These are phyloP conservation scores for Barbatosphaeria neglecta DNA, from an alignment of 495 filamentous ascomycete species.

Conservation along the genomic window DNA sequence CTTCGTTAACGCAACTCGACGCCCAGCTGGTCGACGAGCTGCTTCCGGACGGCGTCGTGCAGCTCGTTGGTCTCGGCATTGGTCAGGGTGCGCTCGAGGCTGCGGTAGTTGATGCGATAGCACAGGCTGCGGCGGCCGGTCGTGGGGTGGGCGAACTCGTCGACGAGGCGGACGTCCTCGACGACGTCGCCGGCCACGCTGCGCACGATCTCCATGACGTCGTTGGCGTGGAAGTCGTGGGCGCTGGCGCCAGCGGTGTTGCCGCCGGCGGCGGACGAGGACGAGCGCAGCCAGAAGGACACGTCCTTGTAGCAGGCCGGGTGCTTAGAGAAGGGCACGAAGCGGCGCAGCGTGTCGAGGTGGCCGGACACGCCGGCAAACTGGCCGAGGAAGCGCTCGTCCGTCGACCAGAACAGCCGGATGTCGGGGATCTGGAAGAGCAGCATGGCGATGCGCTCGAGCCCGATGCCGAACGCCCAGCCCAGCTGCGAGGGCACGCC, in stretches of 20 bases:
- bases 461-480: slow-evolving; percentile 91
- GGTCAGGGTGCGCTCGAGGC: slow-evolving; percentile 76
- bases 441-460: slow-evolving; percentile 93
- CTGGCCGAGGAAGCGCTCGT: slow-evolving; percentile 70
- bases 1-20: slow-evolving; percentile 62
- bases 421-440: slow-evolving; percentile 94
- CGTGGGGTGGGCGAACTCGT: slow-evolving; percentile 85
- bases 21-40: slow-evolving; percentile 55
- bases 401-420: slow-evolving; percentile 89
- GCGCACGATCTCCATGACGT: slow-evolving; percentile 89
- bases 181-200: slow-evolving; percentile 68
- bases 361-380: slow-evolving; percentile 50
- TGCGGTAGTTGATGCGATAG: slow-evolving; percentile 87
- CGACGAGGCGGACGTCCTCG: slow-evolving; percentile 69
- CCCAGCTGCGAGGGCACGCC: slow-evolving; percentile 65
- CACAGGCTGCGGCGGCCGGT: slow-evolving; percentile 72
- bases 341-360: slow-evolving; percentile 45
- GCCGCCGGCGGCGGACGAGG: slow-evolving; percentile 43
- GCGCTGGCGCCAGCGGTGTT: slow-evolving; percentile 19
- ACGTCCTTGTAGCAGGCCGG: slow-evolving; percentile 84
- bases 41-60: slow-evolving; percentile 52
- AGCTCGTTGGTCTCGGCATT: slow-evolving; percentile 66
- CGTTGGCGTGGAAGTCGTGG: slow-evolving; percentile 74
- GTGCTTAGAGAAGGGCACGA: slow-evolving; percentile 78
- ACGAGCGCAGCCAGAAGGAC: slow-evolving; percentile 73